These are phyloP conservation scores for Dioscorea zingiberensis DNA, from an alignment of 106 monocot genomes.

Conservation along the genomic window DNA sequence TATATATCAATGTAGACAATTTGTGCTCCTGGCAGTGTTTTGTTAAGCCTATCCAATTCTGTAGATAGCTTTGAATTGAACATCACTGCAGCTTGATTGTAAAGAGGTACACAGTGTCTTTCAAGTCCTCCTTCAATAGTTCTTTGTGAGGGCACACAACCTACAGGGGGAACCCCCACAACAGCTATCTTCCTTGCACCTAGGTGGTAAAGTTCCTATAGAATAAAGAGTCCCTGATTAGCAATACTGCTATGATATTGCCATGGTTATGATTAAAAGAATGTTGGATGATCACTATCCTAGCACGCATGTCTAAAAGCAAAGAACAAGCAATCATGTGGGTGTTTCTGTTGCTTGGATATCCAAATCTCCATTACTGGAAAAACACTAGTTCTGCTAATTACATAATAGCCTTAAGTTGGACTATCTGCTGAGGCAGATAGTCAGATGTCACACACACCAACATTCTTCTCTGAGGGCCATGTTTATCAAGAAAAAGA, in stretches of 20 bases:
- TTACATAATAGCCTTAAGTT: no score
- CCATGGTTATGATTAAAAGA: background rate
- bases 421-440: no score
- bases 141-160: constrained; percentile 45
- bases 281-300: background rate
- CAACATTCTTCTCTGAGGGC: no score
- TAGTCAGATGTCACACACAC: no score
- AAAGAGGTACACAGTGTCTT: constrained; percentile 26
- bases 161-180: constrained; percentile 32
- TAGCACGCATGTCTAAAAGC: no score
- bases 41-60: constrained; percentile 18
- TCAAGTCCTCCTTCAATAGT: constrained; percentile 41
- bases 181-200: constrained; percentile 36
- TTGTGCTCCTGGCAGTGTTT: constrained; percentile 5
- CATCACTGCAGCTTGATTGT: constrained; percentile 39
- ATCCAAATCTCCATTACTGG: no score
- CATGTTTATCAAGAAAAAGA: no score
- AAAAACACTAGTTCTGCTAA: no score
- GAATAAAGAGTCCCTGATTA: background rate
- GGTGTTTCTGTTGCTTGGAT: no score
- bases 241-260: background rate
- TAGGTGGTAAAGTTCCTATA: constrained; percentile 24
- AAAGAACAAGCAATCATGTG: no score
- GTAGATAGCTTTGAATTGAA: constrained; percentile 31
- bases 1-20: constrained; percentile 47